Evolutionary conservation across 345 rosid species (phyloP).

Genomic region (Luvunga scandens): DNA sequence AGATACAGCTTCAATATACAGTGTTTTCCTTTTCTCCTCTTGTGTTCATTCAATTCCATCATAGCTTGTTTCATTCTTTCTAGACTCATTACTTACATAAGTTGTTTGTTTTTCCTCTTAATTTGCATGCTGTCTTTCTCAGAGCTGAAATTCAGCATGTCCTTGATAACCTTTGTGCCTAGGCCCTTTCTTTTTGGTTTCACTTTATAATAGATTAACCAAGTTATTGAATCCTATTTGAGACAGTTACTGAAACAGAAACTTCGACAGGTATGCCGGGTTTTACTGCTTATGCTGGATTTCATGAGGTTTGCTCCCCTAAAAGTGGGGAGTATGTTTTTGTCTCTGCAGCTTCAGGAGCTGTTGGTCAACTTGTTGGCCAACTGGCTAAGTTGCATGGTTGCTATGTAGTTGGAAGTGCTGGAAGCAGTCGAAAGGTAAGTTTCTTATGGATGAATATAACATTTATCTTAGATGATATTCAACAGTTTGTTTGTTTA

Average conservation of each 20-base stretch:
- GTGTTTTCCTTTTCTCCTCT: background rate
- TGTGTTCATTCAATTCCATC: background rate
- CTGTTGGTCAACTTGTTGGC: conserved; percentile 79
- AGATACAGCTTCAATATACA: background rate
- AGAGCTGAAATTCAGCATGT: background rate
- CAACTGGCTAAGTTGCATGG: conserved; percentile 75
- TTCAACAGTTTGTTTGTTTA: background rate
- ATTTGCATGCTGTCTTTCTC: background rate
- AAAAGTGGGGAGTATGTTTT: conserved; percentile 55
- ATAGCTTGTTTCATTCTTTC: background rate
- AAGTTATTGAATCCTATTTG: background rate
- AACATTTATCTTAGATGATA: background rate
- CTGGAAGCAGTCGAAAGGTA: conserved; percentile 58
- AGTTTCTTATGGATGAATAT: background rate
- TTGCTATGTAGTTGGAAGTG: conserved; percentile 72
- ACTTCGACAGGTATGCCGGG: conserved; percentile 65
- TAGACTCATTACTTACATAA: no score
- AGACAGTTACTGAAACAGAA: background rate
- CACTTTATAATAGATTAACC: background rate
- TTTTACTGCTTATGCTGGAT: conserved; percentile 71
- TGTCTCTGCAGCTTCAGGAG: conserved; percentile 76
- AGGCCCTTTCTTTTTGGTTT: background rate
- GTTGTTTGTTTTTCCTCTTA: background rate
- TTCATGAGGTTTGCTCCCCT: conserved; percentile 61
- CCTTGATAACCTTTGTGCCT: background rate